Evolutionary conservation across 768 basidiomycete genomes (phyloP), one percentile per base, ranked within the genome.

Genomic region (Hericium erinaceus): DNA sequence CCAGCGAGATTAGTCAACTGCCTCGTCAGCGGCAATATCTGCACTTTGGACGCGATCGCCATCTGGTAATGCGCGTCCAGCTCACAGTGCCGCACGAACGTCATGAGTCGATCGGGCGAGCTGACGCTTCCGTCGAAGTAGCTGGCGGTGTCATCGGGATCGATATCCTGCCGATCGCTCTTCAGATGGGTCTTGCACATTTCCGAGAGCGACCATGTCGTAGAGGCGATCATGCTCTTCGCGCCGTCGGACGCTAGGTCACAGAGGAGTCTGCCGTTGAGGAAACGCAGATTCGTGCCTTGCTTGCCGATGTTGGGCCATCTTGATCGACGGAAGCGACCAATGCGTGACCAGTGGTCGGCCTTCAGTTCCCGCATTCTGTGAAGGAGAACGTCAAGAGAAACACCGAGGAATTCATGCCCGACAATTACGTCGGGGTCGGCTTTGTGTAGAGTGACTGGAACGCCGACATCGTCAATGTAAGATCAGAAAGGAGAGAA

Each of bases 191-290:
- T 89, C 60, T 78, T 81, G 73, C 91, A 94, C 94, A 99, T 98
- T 71, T 99, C 97, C 9, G 92, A 92, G 55, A 98, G 74, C 2
- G 95, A 95, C 97, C 97, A 99, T 1, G 97, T 98, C 4, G 93
- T 98, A 3, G 97, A 98, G 0, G 86, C 74, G 68, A 99, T 98
- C 92, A 98, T 95, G 20, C 89, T 86, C 77, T 94, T 97, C 13
- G 92, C 92, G 37, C 90, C 92, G 63, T 98, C 95, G 65, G 92
- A 94, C 2, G 92, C 88, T 39, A 99, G 79, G 69, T 99, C 97
- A 61, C 93, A 94, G 4, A 98, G 73, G 64, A 99, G 68, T 26
- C 97, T 79, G 3, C 97, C 97, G 54, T 83, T 83, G 48, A 97
- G 65, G 64, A 98, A 87, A 62, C 79, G 83, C 52, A 93, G 71